Conservation (phyloP, 2,329 filamentous ascomycete genomes). For the Daldinia sp. region DNA sequence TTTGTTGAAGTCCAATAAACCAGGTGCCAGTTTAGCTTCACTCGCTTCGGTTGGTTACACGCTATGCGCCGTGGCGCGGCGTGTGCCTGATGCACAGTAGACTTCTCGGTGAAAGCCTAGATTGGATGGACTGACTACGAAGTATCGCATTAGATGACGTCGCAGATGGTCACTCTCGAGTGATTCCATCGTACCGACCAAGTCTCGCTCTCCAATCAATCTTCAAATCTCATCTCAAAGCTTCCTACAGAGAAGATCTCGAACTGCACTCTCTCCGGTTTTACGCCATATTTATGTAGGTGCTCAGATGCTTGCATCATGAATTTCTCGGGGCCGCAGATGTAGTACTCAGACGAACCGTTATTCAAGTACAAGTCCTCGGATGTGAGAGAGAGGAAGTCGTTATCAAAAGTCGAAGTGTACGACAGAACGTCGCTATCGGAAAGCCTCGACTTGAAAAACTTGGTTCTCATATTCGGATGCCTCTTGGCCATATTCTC, state of each 20-base stretch:
- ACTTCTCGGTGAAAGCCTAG: not conserved
- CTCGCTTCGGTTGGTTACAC: not conserved
- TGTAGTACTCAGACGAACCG: constrained; percentile 59
- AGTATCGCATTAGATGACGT: not conserved
- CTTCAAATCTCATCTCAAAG: constrained; percentile 40
- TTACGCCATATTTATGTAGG: constrained; percentile 35
- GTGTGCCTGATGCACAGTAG: not conserved
- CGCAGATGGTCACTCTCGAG: not conserved
- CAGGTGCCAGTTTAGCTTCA: not conserved
- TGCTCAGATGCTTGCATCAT: constrained; percentile 57
- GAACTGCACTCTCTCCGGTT: constrained; percentile 36
- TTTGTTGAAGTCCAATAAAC: not conserved
- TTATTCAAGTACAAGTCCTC: constrained; percentile 57
- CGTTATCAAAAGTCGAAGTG: constrained; percentile 56
- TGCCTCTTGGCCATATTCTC: constrained; percentile 51
- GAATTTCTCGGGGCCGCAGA: constrained; percentile 64
- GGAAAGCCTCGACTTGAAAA: constrained; percentile 60
- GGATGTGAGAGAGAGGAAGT: constrained; percentile 55
- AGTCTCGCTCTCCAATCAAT: not conserved
- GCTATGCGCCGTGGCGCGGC: not conserved
- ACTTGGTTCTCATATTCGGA: constrained; percentile 52
- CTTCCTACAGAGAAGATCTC: constrained; percentile 43
- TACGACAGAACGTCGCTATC: constrained; percentile 57
- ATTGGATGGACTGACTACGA: not conserved
- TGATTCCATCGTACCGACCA: not conserved